These are phyloP conservation scores for Neoscytalidium dimidiatum DNA, from an alignment of 2,329 filamentous ascomycete genomes.

Conservation along the genomic window DNA sequence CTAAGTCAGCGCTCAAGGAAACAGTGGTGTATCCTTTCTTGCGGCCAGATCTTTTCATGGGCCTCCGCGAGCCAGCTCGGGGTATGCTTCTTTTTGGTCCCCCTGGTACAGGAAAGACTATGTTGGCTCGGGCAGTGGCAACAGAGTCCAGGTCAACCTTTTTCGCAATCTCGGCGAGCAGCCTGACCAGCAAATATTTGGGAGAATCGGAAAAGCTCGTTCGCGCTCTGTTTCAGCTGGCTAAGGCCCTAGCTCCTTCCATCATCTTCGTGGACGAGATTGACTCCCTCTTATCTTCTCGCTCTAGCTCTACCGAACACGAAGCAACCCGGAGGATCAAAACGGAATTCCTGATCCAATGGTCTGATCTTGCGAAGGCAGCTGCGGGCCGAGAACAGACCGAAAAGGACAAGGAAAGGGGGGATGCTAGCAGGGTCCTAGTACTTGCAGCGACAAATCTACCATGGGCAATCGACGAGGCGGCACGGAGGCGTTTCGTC, in stretches of 20 bases:
- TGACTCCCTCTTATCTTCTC: conserved; percentile 83
- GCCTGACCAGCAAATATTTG: conserved; percentile 91
- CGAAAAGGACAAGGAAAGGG: conserved; percentile 67
- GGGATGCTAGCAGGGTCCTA: conserved; percentile 84
- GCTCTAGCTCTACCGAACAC: conserved; percentile 82
- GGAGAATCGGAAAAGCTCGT: conserved; percentile 97
- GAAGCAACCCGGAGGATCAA: conserved; percentile 94
- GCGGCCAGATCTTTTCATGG: conserved; percentile 93
- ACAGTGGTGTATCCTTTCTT: conserved; percentile 97
- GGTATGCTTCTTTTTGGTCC: conserved; percentile 97
- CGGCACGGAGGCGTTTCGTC: conserved; percentile 86
- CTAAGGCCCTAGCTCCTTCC: conserved; percentile 83
- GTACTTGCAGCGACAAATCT: conserved; percentile 95
- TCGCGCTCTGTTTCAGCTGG: conserved; percentile 84
- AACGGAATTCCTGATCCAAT: conserved; percentile 96
- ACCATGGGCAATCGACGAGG: conserved; percentile 97
- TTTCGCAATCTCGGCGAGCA: conserved; percentile 95
- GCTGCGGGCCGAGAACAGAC: conserved; percentile 79
- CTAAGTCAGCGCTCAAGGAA: conserved; percentile 90
- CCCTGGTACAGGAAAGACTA: conserved; percentile 97
- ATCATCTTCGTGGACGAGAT: conserved; percentile 99
- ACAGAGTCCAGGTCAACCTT: conserved; percentile 95
- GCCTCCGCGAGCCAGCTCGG: conserved; percentile 86
- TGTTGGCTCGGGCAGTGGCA: conserved; percentile 91
- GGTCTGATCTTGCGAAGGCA: conserved; percentile 90